phyloP scores from a whole-genome alignment of 2,329 filamentous ascomycete species.

The Phaeoacremonium minimum region DNA sequence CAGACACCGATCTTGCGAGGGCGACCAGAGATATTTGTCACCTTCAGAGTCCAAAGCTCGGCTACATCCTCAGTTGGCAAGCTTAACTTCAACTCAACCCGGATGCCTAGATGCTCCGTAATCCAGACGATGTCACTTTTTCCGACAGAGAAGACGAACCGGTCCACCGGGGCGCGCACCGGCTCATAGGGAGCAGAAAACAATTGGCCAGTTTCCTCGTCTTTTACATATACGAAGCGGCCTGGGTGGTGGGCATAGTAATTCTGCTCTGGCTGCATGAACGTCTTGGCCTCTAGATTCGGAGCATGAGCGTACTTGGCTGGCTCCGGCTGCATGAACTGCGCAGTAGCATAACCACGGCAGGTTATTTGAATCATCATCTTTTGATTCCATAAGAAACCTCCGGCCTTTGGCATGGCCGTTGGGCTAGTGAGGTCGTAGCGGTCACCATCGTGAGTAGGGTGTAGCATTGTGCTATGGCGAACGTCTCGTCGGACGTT shows the following conservation, averaged over 20 bases:
- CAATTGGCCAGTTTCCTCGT: conserved; percentile 43
- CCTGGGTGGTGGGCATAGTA: conserved; percentile 56
- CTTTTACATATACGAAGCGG: conserved; percentile 55
- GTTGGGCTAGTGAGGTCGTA: conserved; percentile 53
- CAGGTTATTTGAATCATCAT: conserved; percentile 60
- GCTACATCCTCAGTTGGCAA: conserved; percentile 50
- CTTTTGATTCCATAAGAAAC: conserved; percentile 55
- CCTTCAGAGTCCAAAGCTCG: conserved; percentile 50
- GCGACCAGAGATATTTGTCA: conserved; percentile 42
- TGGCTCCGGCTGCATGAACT: conserved; percentile 58
- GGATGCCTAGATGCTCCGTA: conserved; percentile 43
- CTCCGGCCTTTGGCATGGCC: conserved; percentile 49
- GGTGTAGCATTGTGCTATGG: too few relatives aligned
- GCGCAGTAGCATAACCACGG: conserved; percentile 52
- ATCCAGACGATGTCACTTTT: conserved; percentile 52
- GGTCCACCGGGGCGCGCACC: conserved; percentile 40
- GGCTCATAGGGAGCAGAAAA: conserved; percentile 55
- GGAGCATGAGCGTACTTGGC: conserved; percentile 56
- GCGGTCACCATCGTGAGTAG: conserved; percentile 42
- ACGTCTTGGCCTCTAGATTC: conserved; percentile 53
- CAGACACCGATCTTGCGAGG: conserved; percentile 45
- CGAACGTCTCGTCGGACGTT: too few relatives aligned
- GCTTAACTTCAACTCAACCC: conserved; percentile 45
- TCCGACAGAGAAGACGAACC: conserved; percentile 48
- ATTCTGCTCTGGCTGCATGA: conserved; percentile 57